Evolutionary conservation across 768 basidiomycete genomes (phyloP), one percentile per base, ranked within the genome.

Genomic region (Xerocomellus amylosporus): DNA sequence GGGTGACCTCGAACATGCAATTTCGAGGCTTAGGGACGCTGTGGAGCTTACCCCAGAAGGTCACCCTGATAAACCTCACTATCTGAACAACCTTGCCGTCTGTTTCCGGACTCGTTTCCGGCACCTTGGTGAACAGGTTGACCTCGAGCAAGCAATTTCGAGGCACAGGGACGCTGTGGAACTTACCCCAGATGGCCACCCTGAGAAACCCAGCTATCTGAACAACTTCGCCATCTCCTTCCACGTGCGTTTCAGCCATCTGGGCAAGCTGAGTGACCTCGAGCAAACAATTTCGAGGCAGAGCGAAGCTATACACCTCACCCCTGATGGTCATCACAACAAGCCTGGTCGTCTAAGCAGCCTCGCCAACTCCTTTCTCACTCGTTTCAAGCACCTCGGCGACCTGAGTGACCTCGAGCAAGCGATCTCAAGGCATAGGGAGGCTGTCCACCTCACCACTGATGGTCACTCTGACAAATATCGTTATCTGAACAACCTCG

Each of bases 111-210:
- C 24, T 26, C 24, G 24, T 26, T 26, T 26, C 24, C 24, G 7
- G 24, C 24, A 26, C 24, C 7, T 26, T 26, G 24, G 24, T 26
- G 24, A 26, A 26, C 24, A 26, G 24, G 24, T n/a, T 13, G 51
- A 57, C 31, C 46, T 57, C n/a, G 38, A 26, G 5, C 28, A 57
- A 45, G 51, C 47, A 22, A 49, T 49, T 39, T 45, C 19, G 30
- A 45, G 12, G 31, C 20, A 26, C 8, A 17, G 10, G 26, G 19
- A 49, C 9, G 56, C 46, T 15, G 19, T 54, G 24, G 3, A 26
- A 6, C 24, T 26, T 26, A 26, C 24, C 24, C 24, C 24, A 30
- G 30, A 30, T 4, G 24, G 24, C 3, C 24, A 26, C 24, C 24
- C 24, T 26, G 24, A 26, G 24, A 26, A 26, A 6, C 30, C 30